Evolutionary conservation across 2,329 filamentous ascomycete genomes (phyloP).

Genomic region (Fusarium proliferatum): DNA sequence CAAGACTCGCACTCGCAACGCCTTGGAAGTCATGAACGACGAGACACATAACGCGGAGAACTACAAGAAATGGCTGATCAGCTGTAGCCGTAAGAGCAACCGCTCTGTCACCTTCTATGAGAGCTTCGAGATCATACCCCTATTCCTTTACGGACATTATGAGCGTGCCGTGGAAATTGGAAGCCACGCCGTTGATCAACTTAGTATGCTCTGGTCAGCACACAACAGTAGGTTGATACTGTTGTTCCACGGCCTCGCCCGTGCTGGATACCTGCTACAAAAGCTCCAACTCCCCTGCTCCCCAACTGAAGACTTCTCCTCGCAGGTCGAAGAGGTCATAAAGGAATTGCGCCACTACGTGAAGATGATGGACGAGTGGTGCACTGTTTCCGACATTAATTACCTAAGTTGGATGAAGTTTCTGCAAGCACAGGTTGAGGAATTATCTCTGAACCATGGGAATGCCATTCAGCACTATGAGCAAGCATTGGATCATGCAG

Average conservation of each 20-base stretch:
- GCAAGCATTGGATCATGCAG: slow-evolving; percentile 76
- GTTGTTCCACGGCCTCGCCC: slow-evolving; percentile 69
- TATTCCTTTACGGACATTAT: slow-evolving; percentile 73
- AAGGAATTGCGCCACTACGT: slow-evolving; percentile 65
- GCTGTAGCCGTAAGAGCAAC: slow-evolving; percentile 67
- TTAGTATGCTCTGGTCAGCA: slow-evolving; percentile 67
- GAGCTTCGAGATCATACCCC: slow-evolving; percentile 70
- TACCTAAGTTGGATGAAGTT: slow-evolving; percentile 76
- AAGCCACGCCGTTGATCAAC: slow-evolving; percentile 58
- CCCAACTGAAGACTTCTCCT: slow-evolving; percentile 55
- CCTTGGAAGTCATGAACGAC: slow-evolving; percentile 72
- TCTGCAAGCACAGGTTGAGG: slow-evolving; percentile 75
- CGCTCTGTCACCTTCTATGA: slow-evolving; percentile 76
- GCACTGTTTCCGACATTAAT: slow-evolving; percentile 74
- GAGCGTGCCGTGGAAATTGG: slow-evolving; percentile 68
- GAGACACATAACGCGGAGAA: slow-evolving; percentile 68
- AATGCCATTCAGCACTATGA: slow-evolving; percentile 74
- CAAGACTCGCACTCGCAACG: slow-evolving; percentile 68
- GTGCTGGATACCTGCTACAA: slow-evolving; percentile 63
- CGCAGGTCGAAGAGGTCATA: slow-evolving; percentile 61
- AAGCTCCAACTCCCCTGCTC: slow-evolving; percentile 61
- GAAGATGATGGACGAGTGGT: slow-evolving; percentile 72
- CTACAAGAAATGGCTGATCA: slow-evolving; percentile 70
- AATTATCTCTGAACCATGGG: slow-evolving; percentile 68
- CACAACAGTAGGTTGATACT: slow-evolving; percentile 67